Evolutionary conservation across 176 grass and related monocot genomes (phyloP), one percentile per base, ranked within the genome.

Genomic region (Ensete glaucum): DNA sequence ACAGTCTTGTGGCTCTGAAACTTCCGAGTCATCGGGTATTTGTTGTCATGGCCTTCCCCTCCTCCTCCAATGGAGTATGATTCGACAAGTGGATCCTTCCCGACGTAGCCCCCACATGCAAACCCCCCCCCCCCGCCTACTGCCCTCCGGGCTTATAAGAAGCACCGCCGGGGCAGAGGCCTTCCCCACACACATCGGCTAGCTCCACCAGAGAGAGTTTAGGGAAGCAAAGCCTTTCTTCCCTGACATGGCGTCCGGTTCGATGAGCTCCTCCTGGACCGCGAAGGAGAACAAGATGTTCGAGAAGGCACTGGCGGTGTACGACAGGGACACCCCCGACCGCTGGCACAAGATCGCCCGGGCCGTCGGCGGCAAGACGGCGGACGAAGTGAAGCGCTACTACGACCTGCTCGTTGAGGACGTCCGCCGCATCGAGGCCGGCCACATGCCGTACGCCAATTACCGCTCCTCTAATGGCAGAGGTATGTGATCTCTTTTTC

Each of bases 331-430:
- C 53, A 57, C 53, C 13, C 53, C 72, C 24, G 72, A 74, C 53
- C 72, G 72, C 24, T 74, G 72, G 72, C 72, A 59, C 22, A 74
- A 74, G 53, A 53, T 74, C 21, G 72, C 72, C 53, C 72, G 24
- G 8, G 72, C 72, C 14, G 21, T 74, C 50, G 53, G 72, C 23
- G 23, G 72, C 2, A 74, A 74, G 72, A 57, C 72, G 23, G 72
- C 21, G 0, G 72, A 74, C 11, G 72, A 74, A 23, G 72, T 74
- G 72, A 56, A 58, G 72, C 52, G 72, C 53, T 53, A 57, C 50
- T 56, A 56, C 23, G 72, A 74, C 21, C 72, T 74, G 24, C 72
- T 74, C 72, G 8, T 74, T 13, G 52, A 55, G 53, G 72, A 74
- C 12, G n/a, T 74, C 12, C 10, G 13, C 53, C 11, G 12, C 53